Evolutionary conservation across 1,139 yeast species (phyloP), one percentile per base, ranked within the genome.

Genomic region (Magnusiomyces clavatus): DNA sequence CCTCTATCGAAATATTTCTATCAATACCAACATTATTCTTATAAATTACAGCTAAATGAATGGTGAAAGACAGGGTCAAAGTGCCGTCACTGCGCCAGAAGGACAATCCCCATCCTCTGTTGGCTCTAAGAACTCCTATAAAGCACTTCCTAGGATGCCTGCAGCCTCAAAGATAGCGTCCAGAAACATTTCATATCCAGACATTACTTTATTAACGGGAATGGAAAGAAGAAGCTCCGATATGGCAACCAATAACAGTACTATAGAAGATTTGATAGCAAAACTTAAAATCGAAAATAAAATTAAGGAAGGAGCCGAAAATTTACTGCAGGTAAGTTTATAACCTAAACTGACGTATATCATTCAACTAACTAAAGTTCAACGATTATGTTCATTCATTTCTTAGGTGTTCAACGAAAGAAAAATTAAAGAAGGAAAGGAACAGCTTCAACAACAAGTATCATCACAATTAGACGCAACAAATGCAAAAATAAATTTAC

Each of bases 231-330:
- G 45, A 17, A 51, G 54, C 37, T 48, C 51, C 19, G 54, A 51
- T 19, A 24, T 24, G 31, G 31, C 31, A 24, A 8, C 6, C 8
- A 24, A 4, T 24, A 24, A 24, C 31, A 24, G 31, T 24, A 24
- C 31, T 8, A 24, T 24, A 24, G 31, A 24, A 46, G 72, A 69
- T 49, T 62, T 69, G 31, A 55, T 66, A 38, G 64, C 64, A 40
- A 67, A 69, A 53, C 60, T 73, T 49, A 69, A 67, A 51, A 65
- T 68, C 35, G 76, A 73, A 56, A 66, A 64, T 51, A 66, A 66
- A 54, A 68, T 71, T 48, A 65, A 70, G 38, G 71, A 69, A 50
- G 74, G 74, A 2, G 73, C 75, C 1, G 73, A 70, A 56, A 69
- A 69, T 46, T 58, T 71, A 58, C 61, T 72, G 16, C 70, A 68